Evolutionary conservation across 2,329 filamentous ascomycete genomes (phyloP).

Genomic region (Capronia americana): DNA sequence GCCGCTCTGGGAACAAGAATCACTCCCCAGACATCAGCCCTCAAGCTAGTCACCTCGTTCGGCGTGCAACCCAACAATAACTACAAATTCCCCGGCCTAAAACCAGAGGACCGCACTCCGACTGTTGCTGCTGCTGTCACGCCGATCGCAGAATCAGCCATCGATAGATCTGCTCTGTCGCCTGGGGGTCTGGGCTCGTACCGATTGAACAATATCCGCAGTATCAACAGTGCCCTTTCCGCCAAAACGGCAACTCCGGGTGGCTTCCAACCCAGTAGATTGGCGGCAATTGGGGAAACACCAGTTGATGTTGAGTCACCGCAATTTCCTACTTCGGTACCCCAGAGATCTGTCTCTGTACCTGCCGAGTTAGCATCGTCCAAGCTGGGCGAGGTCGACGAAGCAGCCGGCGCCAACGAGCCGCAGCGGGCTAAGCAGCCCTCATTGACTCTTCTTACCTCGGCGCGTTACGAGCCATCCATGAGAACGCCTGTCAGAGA

Average conservation of each 20-base stretch:
- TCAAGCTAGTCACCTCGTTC: slow-evolving; percentile 93
- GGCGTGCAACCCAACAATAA: slow-evolving; percentile 58
- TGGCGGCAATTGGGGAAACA: slow-evolving; percentile 79
- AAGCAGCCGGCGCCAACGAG: slow-evolving; percentile 47
- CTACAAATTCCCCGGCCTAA: slow-evolving; percentile 67
- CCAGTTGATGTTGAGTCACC: slow-evolving; percentile 59
- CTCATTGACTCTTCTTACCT: slow-evolving; percentile 50
- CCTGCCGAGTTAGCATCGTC: slow-evolving; percentile 37
- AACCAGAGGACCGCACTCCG: slow-evolving; percentile 69
- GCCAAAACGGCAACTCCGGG: slow-evolving; percentile 67
- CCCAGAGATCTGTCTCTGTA: slow-evolving; percentile 45
- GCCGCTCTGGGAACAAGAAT: slow-evolving; percentile 55
- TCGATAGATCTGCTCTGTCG: slow-evolving; percentile 65
- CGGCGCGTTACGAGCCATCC: slow-evolving; percentile 53
- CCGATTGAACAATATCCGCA: slow-evolving; percentile 65
- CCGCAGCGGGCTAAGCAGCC: slow-evolving; percentile 45
- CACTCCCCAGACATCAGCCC: slow-evolving; percentile 78
- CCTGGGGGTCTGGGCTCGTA: slow-evolving; percentile 70
- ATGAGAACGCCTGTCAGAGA: slow-evolving; percentile 46
- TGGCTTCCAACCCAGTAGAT: slow-evolving; percentile 61
- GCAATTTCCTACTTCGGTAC: slow-evolving; percentile 41
- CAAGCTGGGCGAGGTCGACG: slow-evolving; percentile 18
- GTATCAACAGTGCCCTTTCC: slow-evolving; percentile 72
- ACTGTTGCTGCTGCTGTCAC: slow-evolving; percentile 79
- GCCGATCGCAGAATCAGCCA: slow-evolving; percentile 80